Conservation (phyloP, 2,329 filamentous ascomycete genomes). For the Lachnellula hyalina region DNA sequence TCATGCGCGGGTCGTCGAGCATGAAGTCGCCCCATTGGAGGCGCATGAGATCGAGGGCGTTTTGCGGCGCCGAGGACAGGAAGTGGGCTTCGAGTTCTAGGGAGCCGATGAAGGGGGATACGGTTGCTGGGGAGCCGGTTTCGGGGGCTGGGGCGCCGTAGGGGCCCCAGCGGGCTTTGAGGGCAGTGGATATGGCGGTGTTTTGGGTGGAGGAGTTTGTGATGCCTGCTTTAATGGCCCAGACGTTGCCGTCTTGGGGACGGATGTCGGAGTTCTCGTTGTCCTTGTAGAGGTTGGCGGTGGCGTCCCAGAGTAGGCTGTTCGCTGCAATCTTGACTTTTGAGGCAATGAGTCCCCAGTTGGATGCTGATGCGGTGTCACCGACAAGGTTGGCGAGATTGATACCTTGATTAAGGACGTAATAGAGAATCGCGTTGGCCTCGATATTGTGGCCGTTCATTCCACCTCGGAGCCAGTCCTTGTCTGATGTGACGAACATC, state of each 20-base stretch:
- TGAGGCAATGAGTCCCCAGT: slow-evolving; percentile 5
- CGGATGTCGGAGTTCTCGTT: slow-evolving; percentile 51
- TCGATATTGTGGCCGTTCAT: slow-evolving; percentile 26
- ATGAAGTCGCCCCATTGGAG: slow-evolving; percentile 53
- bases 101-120: slow-evolving; percentile 42
- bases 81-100: slow-evolving; percentile 44
- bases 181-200: slow-evolving; percentile 30
- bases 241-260: slow-evolving; percentile 55
- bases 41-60: slow-evolving; percentile 50
- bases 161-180: slow-evolving; percentile 29
- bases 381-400: slow-evolving; percentile 30
- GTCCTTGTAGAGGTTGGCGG: slow-evolving; percentile 42
- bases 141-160: slow-evolving; percentile 43
- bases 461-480: slow-evolving; percentile 22
- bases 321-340: slow-evolving; percentile 11
- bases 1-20: slow-evolving; percentile 37
- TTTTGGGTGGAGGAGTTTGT: slow-evolving; percentile 32
- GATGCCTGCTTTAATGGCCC: slow-evolving; percentile 38
- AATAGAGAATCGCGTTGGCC: slow-evolving; percentile 32
- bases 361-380: slow-evolving; percentile 1
- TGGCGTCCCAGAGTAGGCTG: slow-evolving; percentile 28
- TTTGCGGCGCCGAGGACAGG: slow-evolving; percentile 38
- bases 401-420: slow-evolving; percentile 45
- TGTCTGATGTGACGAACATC: slow-evolving; percentile 17
- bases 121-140: slow-evolving; percentile 39